phyloP scores from a whole-genome alignment of 805 yeast genomes.

The Nakazawaea wyomingensis region DNA sequence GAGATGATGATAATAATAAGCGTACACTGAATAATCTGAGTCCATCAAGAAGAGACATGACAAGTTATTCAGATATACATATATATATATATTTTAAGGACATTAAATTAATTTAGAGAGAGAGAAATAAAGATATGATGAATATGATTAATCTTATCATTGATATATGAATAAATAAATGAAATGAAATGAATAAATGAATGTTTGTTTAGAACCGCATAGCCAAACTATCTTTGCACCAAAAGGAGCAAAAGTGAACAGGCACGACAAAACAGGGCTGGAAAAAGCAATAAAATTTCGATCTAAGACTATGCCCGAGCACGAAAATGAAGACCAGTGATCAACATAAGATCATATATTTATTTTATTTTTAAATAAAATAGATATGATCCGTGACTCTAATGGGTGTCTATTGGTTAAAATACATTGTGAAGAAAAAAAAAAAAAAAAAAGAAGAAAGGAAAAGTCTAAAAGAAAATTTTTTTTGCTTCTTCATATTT shows the following conservation, averaged over 20 bases:
- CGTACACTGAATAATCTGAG: no score
- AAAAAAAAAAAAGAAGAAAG: constrained; percentile 10
- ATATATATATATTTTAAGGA: no score
- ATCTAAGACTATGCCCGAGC: constrained; percentile 93
- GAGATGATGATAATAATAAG: no score
- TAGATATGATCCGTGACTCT: constrained; percentile 59
- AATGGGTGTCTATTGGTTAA: constrained; percentile 74
- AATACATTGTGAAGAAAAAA: constrained; percentile 34
- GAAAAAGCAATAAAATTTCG: constrained; percentile 31
- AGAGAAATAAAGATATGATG: no score
- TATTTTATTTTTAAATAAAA: no score
- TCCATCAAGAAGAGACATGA: no score
- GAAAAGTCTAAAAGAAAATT: constrained; percentile 3
- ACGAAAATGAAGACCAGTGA: constrained; percentile 46
- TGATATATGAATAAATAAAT: no score
- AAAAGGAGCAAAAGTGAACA: constrained; percentile 17
- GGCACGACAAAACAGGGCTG: constrained; percentile 54
- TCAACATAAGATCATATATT: constrained; percentile 41
- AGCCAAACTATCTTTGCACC: constrained; percentile 34
- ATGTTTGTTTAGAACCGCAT: constrained; percentile 78
- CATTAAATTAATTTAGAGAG: no score
- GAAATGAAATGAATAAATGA: constrained; percentile 2
- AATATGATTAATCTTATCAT: no score
- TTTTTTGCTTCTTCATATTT: no score
- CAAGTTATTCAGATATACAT: no score